Base-by-base conservation (phyloP, 805 yeast species). In the Spathaspora hagerdaliae region DNA sequence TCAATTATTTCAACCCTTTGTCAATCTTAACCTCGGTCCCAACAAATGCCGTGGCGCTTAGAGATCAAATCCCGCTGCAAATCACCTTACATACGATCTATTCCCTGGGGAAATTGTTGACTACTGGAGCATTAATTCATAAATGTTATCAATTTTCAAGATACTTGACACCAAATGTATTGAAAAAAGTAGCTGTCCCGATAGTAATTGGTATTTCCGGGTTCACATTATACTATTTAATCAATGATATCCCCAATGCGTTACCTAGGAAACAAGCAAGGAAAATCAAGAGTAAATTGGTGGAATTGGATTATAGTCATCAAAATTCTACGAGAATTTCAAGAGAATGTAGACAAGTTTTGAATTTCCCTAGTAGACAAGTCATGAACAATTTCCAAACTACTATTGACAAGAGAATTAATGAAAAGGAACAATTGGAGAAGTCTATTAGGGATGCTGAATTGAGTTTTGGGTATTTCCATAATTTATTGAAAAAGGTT, bases 241-340 rank as follows among this genome's bases (percentile, higher is more conserved):
- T 89, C 14, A 72, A 75, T 48, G 98, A 94, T 62, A 80, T 95
- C 11, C 97, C 97, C 2, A 79, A 85, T 55, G 96, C 97, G 0
- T 81, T 88, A 55, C 95, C 96, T 14, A 73, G 89, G 52, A 90
- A 90, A 47, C 76, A 89, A 47, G 89, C 94, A 0, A 72, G 75
- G 40, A 88, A 86, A 63, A 78, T 92, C 52, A 78, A 77, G 51
- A 59, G 59, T 6, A 85, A 84, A 56, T 70, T 94, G 31, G 72
- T 73, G 36, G 78, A 77, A 12, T 64, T 82, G 53, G 97, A 91
- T 49, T 94, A 90, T 56, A 82, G 87, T 10, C 94, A 86, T 54
- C 56, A 73, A 38, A 92, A 91, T 60, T 82, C 96, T 1, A 77
- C 75, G 40, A 75, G 99, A 49, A 78, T 94, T 7, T 74, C 96